Conservation (phyloP, 768 basidiomycete species). For the Amylocystis lapponica region DNA sequence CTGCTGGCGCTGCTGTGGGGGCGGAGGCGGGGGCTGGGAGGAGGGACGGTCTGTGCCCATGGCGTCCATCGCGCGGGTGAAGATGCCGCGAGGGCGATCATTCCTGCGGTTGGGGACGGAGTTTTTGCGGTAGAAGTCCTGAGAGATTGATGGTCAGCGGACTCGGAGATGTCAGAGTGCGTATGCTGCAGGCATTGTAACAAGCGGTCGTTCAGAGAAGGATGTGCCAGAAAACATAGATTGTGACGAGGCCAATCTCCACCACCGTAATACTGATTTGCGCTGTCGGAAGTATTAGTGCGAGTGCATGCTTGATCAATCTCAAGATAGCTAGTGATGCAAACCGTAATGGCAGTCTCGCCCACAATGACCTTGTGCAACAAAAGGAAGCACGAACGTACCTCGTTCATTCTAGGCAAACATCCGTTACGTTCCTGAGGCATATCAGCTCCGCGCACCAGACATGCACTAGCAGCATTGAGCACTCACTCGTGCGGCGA, state of each 20-base stretch:
- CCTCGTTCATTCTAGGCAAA: slow-evolving; percentile 54
- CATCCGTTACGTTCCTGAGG: slow-evolving; percentile 58
- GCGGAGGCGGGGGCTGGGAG: slow-evolving; percentile 19
- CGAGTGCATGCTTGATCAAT: too few relatives aligned
- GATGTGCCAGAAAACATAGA: too few relatives aligned
- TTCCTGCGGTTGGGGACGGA: slow-evolving; percentile 47
- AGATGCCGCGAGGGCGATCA: slow-evolving; percentile 31
- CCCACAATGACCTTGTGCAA: not conserved
- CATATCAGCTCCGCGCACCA: not conserved
- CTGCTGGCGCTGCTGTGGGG: slow-evolving; percentile 10
- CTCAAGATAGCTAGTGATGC: too few relatives aligned
- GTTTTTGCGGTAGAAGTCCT: slow-evolving; percentile 57
- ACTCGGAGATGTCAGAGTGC: not conserved
- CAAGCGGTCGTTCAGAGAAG: too few relatives aligned
- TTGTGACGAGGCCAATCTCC: too few relatives aligned
- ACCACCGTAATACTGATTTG: too few relatives aligned
- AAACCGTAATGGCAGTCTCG: not conserved
- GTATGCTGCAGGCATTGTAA: not conserved
- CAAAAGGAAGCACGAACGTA: slow-evolving; percentile 12
- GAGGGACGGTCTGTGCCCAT: slow-evolving; percentile 13
- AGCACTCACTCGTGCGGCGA: slow-evolving; percentile 39
- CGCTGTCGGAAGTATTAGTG: too few relatives aligned
- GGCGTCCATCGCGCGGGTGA: slow-evolving; percentile 39
- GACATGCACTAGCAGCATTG: not conserved
- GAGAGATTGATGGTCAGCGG: not conserved